Base-by-base conservation (phyloP, 345 rosid species). In the Durio zibethinus region DNA sequence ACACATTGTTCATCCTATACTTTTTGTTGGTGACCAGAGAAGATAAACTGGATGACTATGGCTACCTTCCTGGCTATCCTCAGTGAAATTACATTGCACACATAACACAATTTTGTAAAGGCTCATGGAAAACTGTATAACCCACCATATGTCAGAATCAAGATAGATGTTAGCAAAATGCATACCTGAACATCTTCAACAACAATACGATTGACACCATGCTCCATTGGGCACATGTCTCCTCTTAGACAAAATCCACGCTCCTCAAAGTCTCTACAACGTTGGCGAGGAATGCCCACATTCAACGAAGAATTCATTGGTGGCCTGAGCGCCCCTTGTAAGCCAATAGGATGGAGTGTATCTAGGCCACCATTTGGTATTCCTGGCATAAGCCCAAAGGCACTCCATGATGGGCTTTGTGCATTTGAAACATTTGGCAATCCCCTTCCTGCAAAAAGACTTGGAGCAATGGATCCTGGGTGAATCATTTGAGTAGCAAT, bases 151-250 rank as follows among this genome's bases (percentile, higher is more conserved):
- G 20, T 42, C 73, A 11, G 67, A 14, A 59, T 56, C 75, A 74
- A 54, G 25, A 33, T 48, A 73, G 11, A 61, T 7, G 4, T 11
- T 53, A 42, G 43, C 20, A 70, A 15, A 50, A 11, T 66, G 60
- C 79, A 81, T 82, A 96, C 99, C 97, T 93, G 99, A 77, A 96
- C 98, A 83, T 96, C 98, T 72, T 96, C 98, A 81, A 96, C 90
- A 77, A 93, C 99, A 80, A 96, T 96, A 47, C 92, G 97, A 87
- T 96, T 96, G 73, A 96, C 87, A 76, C 99, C 99, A 89, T 96
- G 99, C 94, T 96, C 99, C 99, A 96, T 92, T 9, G 97, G 99
- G 84, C 98, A 96, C 92, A 96, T 93, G 83, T 93, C 99, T 57
- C 99, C 98, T 90, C 97, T 89, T 50, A 96, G 86, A 87, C 99